phyloP scores from a whole-genome alignment of 352 stramenopile genomes.

The Globisporangium emineosum region DNA sequence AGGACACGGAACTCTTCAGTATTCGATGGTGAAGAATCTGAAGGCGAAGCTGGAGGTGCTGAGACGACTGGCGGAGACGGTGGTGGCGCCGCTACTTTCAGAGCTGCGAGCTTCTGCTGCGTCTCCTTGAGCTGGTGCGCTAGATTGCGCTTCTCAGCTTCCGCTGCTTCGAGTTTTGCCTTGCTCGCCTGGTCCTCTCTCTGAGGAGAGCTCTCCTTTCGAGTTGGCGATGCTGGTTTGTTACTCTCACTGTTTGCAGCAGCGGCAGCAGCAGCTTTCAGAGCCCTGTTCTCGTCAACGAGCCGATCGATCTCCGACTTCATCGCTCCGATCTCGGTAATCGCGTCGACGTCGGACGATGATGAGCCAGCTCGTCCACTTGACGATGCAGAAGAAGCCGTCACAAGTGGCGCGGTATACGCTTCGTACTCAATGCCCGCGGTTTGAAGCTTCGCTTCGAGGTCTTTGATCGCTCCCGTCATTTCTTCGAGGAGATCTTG shows the following conservation, averaged over 20 bases:
- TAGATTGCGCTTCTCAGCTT: slow-evolving; percentile 53
- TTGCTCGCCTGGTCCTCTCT: slow-evolving; percentile 28
- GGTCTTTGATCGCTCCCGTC: slow-evolving; percentile 48
- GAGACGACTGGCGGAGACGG: slow-evolving; percentile 1
- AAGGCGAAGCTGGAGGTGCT: background rate
- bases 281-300: slow-evolving; percentile 60
- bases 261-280: slow-evolving; percentile 32
- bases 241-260: background rate
- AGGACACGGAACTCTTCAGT: slow-evolving; percentile 41
- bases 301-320: slow-evolving; percentile 73
- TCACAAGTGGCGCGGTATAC: slow-evolving; percentile 22
- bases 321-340: slow-evolving; percentile 64
- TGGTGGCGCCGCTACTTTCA: slow-evolving; percentile 27
- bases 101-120: slow-evolving; percentile 45
- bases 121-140: slow-evolving; percentile 58
- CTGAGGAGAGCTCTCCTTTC: slow-evolving; percentile 3
- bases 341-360: slow-evolving; percentile 35
- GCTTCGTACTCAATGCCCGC: slow-evolving; percentile 38
- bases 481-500: slow-evolving; percentile 66
- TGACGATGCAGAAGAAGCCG: slow-evolving; percentile 8
- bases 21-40: slow-evolving; percentile 15
- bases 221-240: background rate
- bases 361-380: background rate
- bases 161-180: slow-evolving; percentile 42
- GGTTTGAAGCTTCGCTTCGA: slow-evolving; percentile 57